Base-by-base conservation (phyloP, 331 rosid genomes). In the Erythrophleum ivorense region DNA sequence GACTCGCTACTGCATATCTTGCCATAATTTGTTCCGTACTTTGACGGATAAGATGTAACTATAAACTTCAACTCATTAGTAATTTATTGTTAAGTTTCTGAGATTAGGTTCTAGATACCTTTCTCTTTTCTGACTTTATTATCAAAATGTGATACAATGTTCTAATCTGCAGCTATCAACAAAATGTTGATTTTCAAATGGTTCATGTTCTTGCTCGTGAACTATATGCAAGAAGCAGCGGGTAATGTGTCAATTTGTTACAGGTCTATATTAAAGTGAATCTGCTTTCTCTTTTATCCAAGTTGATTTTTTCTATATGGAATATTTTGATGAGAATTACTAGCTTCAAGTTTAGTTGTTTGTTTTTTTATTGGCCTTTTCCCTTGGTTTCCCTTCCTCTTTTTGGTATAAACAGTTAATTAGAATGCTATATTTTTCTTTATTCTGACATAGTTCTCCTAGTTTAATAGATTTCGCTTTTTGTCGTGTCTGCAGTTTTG, bases 151-250 rank as follows among this genome's bases (percentile, higher is more conserved):
- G 48, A 75, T 15, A 7, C 49, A 13, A 2, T 24, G 6, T 50
- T 29, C 43, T 34, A 50, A 40, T 36, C 46, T 85, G 82, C 82
- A 85, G 80, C 66, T 43, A 52, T 18, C 64, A 63, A 40, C 52
- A 64, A 48, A 64, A 71, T 63, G 82, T 64, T 64, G 78, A 80
- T 76, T 84, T 81, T 46, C 67, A 11, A 1, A 72, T 72, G 40
- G 77, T 77, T 16, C 41, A 34, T 11, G 82, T 54, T 70, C 29
- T 63, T 52, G 67, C 80, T 63, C 60, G 43, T 34, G 76, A 85
- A 71, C 38, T 85, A 70, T 64, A 54, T 63, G 79, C 69, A 12
- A 77, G 74, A 81, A 54, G 79, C 54, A 78, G 45, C n/a, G 41
- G 82, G 68, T 78, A 80, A 63, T 40, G 11, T 71, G 72, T 62